Base-by-base conservation (phyloP, 495 filamentous ascomycete genomes). In the Penicillium pancosmium region DNA sequence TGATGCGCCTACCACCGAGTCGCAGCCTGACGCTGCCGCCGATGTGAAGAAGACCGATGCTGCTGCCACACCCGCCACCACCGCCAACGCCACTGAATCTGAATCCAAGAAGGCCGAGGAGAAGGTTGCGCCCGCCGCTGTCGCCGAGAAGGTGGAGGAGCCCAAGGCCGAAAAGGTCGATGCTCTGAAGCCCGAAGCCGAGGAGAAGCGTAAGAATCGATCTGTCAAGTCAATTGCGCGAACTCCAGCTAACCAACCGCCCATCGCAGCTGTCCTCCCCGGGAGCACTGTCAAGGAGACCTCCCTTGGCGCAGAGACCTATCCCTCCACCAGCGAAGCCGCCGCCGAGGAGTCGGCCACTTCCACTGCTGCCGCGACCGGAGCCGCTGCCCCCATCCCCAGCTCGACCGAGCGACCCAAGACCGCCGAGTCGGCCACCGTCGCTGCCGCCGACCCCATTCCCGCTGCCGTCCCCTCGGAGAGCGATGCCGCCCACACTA, bases 331-430 rank as follows among this genome's bases (percentile, higher is more conserved):
- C 50, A 61, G 54, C 16, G 61, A 66, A 52, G 47, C 61, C 12
- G 51, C 52, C 55, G 48, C 66, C 36, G 57, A 63, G 50, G 68
- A 68, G 46, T 55, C 64, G 11, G 57, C 62, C 15, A 54, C 58
- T 36, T 43, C 59, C 2, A 44, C 59, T 21, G 57, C 51, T n/a
- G 49, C 52, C 5, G 54, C 43, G 18, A 50, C 49, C 33, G 61
- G 52, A n/a, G 58, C 56, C 7, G 43, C 33, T 25, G 31, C 60
- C 25, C 44, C 40, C 10, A 52, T 56, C 21, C 41, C 35, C 7
- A 54, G 53, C 38, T 56, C 59, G 4, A 60, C 62, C 15, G 73
- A 77, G 55, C 73, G 68, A 19, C 64, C 68, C 35, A 75, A 75
- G 58, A 55, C 67, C 46, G 40, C 59, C 19, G 68, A 68, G 25